Evolutionary conservation across 83 land plant genomes (phyloP).

Genomic region (Diphasiastrum complanatum): DNA sequence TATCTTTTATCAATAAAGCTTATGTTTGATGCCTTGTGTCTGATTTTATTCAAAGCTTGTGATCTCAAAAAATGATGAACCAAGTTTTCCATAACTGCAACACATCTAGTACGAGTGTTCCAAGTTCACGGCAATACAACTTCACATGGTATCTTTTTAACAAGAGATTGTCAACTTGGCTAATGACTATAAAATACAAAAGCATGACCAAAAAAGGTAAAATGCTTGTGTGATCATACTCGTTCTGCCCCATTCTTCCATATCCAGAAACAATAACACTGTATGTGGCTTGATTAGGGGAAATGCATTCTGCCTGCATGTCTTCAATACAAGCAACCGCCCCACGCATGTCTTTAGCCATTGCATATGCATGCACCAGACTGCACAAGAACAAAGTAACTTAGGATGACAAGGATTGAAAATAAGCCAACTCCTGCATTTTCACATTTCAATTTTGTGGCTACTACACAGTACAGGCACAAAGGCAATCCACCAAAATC

Average conservation of each 20-base stretch:
- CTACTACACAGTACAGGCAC: too few relatives aligned
- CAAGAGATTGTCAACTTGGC: neutral
- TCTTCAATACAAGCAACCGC: constrained; percentile 80
- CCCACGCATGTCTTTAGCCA: constrained; percentile 92
- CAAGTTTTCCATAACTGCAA: too few relatives aligned
- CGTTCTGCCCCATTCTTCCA: constrained; percentile 50
- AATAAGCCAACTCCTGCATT: too few relatives aligned
- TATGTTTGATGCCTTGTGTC: too few relatives aligned
- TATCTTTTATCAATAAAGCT: too few relatives aligned
- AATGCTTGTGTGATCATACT: constrained; percentile 40
- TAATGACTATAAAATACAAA: too few relatives aligned
- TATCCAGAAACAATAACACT: constrained; percentile 82
- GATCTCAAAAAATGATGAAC: too few relatives aligned
- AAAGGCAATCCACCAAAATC: too few relatives aligned
- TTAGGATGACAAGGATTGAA: neutral
- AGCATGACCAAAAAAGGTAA: too few relatives aligned
- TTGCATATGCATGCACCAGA: constrained; percentile 90
- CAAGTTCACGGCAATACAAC: neutral
- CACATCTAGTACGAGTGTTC: neutral
- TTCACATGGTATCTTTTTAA: neutral
- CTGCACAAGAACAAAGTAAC: constrained; percentile 40
- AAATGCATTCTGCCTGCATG: constrained; percentile 76
- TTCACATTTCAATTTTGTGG: too few relatives aligned
- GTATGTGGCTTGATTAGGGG: constrained; percentile 65
- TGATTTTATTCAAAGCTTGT: too few relatives aligned